phyloP scores from a whole-genome alignment of 257 asterid genomes.

The Przewalskia tangutica region DNA sequence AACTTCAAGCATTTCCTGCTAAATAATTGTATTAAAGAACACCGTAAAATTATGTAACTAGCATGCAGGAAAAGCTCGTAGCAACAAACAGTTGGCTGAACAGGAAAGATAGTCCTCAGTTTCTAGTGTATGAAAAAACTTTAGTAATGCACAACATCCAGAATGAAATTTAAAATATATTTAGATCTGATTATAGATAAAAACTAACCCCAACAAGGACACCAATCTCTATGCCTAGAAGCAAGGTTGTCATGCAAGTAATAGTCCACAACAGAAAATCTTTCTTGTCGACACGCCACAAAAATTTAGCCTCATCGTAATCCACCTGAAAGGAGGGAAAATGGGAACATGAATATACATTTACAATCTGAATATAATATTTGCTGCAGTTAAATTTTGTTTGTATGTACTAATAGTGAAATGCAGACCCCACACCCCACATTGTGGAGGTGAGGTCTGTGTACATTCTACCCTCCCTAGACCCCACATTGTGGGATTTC shows the following conservation, averaged over 20 bases:
- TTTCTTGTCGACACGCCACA: conserved; percentile 90
- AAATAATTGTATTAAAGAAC: not conserved
- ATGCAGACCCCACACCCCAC: no score
- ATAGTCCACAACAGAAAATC: conserved; percentile 90
- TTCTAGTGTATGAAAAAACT: not conserved
- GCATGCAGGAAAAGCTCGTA: not conserved
- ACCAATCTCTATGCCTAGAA: conserved; percentile 96
- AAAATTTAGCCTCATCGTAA: conserved; percentile 81
- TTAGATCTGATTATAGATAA: not conserved
- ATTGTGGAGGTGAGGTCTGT: no score
- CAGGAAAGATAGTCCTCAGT: not conserved
- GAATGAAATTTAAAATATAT: not conserved
- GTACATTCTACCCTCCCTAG: no score
- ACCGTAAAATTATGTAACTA: not conserved
- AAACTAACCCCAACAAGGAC: conserved; percentile 87
- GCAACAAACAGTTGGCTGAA: not conserved
- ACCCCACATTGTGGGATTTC: no score
- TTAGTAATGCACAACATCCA: not conserved
- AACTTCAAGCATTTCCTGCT: not conserved
- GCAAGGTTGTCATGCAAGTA: conserved; percentile 70
- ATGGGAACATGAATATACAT: conserved; percentile 6
- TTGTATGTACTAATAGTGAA: not conserved
- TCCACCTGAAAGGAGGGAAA: conserved; percentile 65
- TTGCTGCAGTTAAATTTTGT: not conserved
- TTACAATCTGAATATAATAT: conserved; percentile 12